Evolutionary conservation across 202 grass and related monocot species (phyloP), one percentile per base, ranked within the genome.

Genomic region (Setaria italica): DNA sequence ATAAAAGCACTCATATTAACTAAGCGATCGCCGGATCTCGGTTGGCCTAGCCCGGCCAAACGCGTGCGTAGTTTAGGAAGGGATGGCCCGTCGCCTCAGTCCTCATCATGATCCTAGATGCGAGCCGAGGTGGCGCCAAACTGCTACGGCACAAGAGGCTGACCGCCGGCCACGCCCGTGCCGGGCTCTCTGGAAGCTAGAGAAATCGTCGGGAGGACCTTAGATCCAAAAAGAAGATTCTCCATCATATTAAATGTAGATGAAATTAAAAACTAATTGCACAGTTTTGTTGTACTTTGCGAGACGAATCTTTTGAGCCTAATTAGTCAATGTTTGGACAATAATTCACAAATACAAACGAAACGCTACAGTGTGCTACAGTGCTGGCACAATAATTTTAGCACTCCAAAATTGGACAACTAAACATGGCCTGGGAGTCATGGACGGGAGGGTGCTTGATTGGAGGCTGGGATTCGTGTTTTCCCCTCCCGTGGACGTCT

Each of bases 161-260:
- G 54, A 10, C 35, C 72, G 19, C 49, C 50, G 34, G 64, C 82
- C 72, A 77, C 62, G 82, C 68, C 5, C 35, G 37, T 30, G 35
- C 37, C 65, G 65, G 34, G 37, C 35, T 70, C 51, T 70, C n/a
- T 41, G 34, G 50, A 85, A 77, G 5, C 34, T 5, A 14, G 45
- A 35, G 6, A 77, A 47, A 54, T 53, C 19, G 35, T 9, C 49
- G 35, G 29, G 45, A 37, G 16, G 41, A 50, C 25, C 25, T 0
- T 25, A 25, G 0, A 25, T 25, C 25, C 25, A 25, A 25, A 25
- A 25, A 25, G 25, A 25, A 25, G 25, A 25, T 25, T 25, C 25
- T 0, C 25, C 25, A 25, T 25, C 25, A 25, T 25, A 25, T 25
- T 25, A 25, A 25, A 25, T 25, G 25, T 25, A 25, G 25, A 25